Base-by-base conservation (phyloP, 768 basidiomycete species). In the Russula lepida region DNA sequence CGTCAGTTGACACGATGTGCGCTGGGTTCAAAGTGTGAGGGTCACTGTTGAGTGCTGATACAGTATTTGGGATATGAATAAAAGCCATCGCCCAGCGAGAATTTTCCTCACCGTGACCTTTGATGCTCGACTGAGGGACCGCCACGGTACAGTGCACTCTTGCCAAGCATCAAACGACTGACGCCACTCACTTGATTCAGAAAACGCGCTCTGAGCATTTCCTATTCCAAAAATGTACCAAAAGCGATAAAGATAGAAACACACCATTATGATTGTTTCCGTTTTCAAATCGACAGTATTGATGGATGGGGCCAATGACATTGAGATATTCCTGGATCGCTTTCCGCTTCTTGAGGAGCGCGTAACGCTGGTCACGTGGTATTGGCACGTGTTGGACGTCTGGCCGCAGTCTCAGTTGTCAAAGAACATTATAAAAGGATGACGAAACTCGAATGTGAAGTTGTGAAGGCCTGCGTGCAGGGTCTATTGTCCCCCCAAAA, bases 401-500 rank as follows among this genome's bases (percentile, higher is more conserved):
- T 43, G n/a, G 19, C 9, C 7, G 9, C 11, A 13, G 35, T 13
- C 35, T 5, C 35, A 35, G 35, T 35, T 35, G 35, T 41, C 17
- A 19, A 41, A 43, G n/a, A n/a, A 2, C n/a, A 15, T 6, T 37
- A 37, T 37, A 11, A 7, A 21, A 7, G 28, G 13, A 15, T 9
- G 23, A 28, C 27, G 4, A n/a, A 41, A 41, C 4, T 19, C 17
- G 32, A 23, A 19, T 37, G 46, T 56, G 37, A 58, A 39, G 27
- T 21, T 13, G 37, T 54, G 41, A 51, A 43, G 55, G n/a, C 43
- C 12, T 13, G 21, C 35, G 8, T 44, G 9, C 23, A 5, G 25
- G 25, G 28, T 4, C 41, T 53, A 53, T 62, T 62, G 60, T 62
- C 39, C 60, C 60, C 30, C 60, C 56, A 37, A 57, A 62, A 39